A percentile compares a stretch with the other conserved stretches of the same genome.
These are phyloP conservation scores for Nakataea oryzae DNA, from an alignment of 2,329 filamentous ascomycete species.

Conservation along the genomic window DNA sequence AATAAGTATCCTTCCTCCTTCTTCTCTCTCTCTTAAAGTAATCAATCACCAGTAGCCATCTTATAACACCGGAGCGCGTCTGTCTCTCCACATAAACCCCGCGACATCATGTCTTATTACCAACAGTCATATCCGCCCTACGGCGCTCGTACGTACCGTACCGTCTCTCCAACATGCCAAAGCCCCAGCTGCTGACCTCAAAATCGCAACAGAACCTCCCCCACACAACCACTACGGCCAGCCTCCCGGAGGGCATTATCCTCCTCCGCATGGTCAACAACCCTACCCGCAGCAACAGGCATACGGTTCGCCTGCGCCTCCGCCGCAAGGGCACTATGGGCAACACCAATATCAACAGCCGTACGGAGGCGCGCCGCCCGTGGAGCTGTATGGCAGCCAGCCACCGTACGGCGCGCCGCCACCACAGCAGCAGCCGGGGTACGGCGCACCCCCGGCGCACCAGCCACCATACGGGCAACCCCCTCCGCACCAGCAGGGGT, in stretches of 20 bases:
- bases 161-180: neutral
- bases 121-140: conserved; percentile 20
- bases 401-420: conserved; percentile 30
- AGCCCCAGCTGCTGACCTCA: neutral
- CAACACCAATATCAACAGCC: conserved; percentile 17
- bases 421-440: conserved; percentile 16
- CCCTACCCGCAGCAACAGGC: conserved; percentile 16
- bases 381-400: conserved; percentile 15
- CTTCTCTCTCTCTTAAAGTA: no score
- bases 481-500: conserved; percentile 18
- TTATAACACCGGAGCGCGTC: no score
- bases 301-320: conserved; percentile 16
- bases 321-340: conserved; percentile 19
- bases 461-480: conserved; percentile 11
- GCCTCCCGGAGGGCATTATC: conserved; percentile 12
- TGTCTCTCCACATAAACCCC: neutral
- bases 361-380: conserved; percentile 9
- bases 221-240: conserved; percentile 17
- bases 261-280: conserved; percentile 18
- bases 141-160: conserved; percentile 18
- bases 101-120: conserved; percentile 20
- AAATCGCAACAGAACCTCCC: conserved; percentile 7
- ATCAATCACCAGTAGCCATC: neutral
- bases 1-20: neutral
- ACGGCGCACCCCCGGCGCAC: neutral